phyloP scores from a whole-genome alignment of 192 early-diverging fungal genomes.

The Entomortierella parvispora region DNA sequence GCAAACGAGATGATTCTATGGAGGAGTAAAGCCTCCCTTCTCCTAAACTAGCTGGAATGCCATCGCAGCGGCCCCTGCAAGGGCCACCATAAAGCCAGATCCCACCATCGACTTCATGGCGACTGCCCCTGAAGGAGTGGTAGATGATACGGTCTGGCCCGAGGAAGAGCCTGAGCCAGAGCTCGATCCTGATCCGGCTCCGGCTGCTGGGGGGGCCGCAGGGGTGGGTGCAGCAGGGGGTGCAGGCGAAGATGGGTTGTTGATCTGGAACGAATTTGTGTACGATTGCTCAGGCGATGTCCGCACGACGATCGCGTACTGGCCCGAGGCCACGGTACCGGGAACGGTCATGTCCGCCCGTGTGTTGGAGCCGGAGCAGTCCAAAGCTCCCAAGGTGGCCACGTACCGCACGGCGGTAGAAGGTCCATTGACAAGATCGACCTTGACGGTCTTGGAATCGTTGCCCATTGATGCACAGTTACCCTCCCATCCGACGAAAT shows the following conservation, averaged over 20 bases:
- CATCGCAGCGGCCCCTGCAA: slow-evolving; percentile 14
- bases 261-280: slow-evolving; percentile 42
- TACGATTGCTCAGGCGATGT: slow-evolving; percentile 45
- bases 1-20: too few relatives aligned
- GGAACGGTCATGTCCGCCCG: slow-evolving; percentile 50
- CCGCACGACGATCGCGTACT: slow-evolving; percentile 45
- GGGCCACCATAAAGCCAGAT: slow-evolving; percentile 21
- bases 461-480: slow-evolving; percentile 53
- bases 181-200: neutral
- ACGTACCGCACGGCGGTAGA: slow-evolving; percentile 44
- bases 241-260: slow-evolving; percentile 30
- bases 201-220: neutral
- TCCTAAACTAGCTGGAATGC: slow-evolving; percentile 22
- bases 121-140: too few relatives aligned
- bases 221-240: neutral
- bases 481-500: slow-evolving; percentile 48
- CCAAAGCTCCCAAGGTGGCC: slow-evolving; percentile 36
- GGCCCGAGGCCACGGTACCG: slow-evolving; percentile 25
- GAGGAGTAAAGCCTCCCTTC: too few relatives aligned
- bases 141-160: neutral
- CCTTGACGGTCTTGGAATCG: slow-evolving; percentile 44
- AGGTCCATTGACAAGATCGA: slow-evolving; percentile 48
- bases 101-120: neutral
- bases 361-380: slow-evolving; percentile 45
- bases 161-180: neutral